Evolutionary conservation across 345 rosid genomes (phyloP), one percentile per base, ranked within the genome.

Genomic region (Eucalyptus regnans): DNA sequence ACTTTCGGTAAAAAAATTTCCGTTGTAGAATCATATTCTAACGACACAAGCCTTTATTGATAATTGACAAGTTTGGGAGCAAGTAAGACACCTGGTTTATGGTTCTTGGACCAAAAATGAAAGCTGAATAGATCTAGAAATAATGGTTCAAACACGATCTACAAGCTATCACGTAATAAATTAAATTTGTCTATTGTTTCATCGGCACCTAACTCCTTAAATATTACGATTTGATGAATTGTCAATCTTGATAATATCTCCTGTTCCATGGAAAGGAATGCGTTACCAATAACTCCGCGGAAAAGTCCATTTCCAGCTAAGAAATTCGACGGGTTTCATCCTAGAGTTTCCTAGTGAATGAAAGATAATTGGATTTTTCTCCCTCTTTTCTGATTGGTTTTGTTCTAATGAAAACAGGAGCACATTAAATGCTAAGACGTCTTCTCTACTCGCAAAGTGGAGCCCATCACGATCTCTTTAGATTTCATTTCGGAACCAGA

Each of bases 11-110:
- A 23, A 56, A 56, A 23, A 56, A 0, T 9, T 23, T 56, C 62
- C 4, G 0, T 1, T 23, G 3, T 27, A 23, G 0, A 56, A 23
- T 56, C 8, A 12, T 0, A 56, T 56, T 22, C 62, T 56, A 22
- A 56, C 12, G 1, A 52, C 31, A n/a, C 41, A n/a, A 68, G 80
- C 23, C 0, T 43, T 43, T 43, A 43, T 43, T 43, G 7, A 43
- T 43, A 43, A 43, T 43, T 43, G 60, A 54, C 25, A 54, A 54
- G 60, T 7, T 54, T 54, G 15, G 20, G 20, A 54, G 8, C 60
- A 20, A 18, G 9, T 20, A 18, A 54, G 60, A 54, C 9, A 54
- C 25, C 9, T 20, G 25, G 3, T 20, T 18, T 54, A 54, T 9
- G 7, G 25, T 54, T 20, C 8, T 54, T 20, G 60, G 60, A 54